Percentiles rank a stretch among this genome's conserved stretches.
These are phyloP conservation scores for Millerozyma acaciae DNA, from an alignment of 805 yeast species.

Conservation along the genomic window DNA sequence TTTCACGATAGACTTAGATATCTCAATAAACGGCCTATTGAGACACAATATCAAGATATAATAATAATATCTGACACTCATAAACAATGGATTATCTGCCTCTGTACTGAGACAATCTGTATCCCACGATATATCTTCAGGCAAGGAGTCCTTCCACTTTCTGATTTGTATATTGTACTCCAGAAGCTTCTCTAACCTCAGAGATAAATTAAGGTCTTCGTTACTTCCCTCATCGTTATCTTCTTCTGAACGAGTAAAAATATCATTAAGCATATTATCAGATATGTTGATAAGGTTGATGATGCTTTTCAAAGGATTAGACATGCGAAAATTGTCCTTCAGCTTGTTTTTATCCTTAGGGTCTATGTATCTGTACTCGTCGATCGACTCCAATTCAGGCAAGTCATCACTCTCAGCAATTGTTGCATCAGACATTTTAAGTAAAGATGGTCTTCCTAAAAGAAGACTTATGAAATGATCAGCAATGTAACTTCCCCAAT, in stretches of 20 bases:
- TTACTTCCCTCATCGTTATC: slow-evolving; percentile 22
- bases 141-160: slow-evolving; percentile 50
- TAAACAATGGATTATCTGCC: slow-evolving; percentile 51
- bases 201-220: slow-evolving; percentile 41
- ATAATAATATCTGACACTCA: slow-evolving; percentile 53
- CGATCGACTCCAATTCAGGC: slow-evolving; percentile 62
- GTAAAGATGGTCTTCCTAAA: slow-evolving; percentile 54
- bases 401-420: slow-evolving; percentile 56
- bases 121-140: slow-evolving; percentile 49
- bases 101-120: slow-evolving; percentile 32
- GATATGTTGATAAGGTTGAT: slow-evolving; percentile 41
- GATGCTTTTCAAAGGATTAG: slow-evolving; percentile 41
- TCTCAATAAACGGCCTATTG: slow-evolving; percentile 56
- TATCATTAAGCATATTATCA: slow-evolving; percentile 43
- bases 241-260: slow-evolving; percentile 37
- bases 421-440: slow-evolving; percentile 55
- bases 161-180: slow-evolving; percentile 49
- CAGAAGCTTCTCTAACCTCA: slow-evolving; percentile 34
- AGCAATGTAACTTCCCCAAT: slow-evolving; percentile 65
- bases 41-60: slow-evolving; percentile 56
- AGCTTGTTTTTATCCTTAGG: slow-evolving; percentile 14
- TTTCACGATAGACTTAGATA: slow-evolving; percentile 13
- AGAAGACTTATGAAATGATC: slow-evolving; percentile 60
- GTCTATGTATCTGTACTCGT: slow-evolving; percentile 46
- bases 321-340: slow-evolving; percentile 29